These are phyloP conservation scores for Boletus subcaerulescens DNA, from an alignment of 768 basidiomycete genomes.

Conservation along the genomic window DNA sequence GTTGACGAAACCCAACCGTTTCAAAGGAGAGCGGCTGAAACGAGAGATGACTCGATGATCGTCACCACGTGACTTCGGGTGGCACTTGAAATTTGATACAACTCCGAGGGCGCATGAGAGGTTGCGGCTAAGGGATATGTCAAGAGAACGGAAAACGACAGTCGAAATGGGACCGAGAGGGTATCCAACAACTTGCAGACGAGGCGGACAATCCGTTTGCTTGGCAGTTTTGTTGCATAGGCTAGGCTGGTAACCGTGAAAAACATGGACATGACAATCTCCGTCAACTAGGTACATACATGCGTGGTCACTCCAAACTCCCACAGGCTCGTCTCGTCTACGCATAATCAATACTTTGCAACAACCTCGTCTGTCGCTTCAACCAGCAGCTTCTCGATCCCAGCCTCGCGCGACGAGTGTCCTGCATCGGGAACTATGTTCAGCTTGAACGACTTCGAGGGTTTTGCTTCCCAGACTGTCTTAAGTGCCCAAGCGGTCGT, in stretches of 20 bases:
- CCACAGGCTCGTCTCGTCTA: background rate
- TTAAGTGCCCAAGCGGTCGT: conserved; percentile 81
- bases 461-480: conserved; percentile 79
- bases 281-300: background rate
- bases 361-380: conserved; percentile 45
- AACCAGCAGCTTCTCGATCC: conserved; percentile 65
- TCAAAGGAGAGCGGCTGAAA: background rate
- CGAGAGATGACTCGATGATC: too few relatives aligned
- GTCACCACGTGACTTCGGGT: too few relatives aligned
- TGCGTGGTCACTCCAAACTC: background rate
- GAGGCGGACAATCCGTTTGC: background rate
- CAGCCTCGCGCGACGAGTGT: conserved; percentile 76
- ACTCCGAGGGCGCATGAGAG: too few relatives aligned
- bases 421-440: conserved; percentile 83
- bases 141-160: conserved; percentile 7
- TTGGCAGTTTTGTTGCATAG: background rate
- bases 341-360: conserved; percentile 18
- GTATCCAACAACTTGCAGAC: background rate
- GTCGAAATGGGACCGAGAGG: background rate
- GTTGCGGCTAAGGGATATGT: too few relatives aligned
- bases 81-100: too few relatives aligned
- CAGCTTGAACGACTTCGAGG: conserved; percentile 36
- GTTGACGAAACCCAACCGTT: background rate
- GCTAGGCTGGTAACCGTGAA: too few relatives aligned
- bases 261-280: background rate